These are phyloP conservation scores for Ogataea populi-albae DNA, from an alignment of 805 yeast genomes.

Conservation along the genomic window DNA sequence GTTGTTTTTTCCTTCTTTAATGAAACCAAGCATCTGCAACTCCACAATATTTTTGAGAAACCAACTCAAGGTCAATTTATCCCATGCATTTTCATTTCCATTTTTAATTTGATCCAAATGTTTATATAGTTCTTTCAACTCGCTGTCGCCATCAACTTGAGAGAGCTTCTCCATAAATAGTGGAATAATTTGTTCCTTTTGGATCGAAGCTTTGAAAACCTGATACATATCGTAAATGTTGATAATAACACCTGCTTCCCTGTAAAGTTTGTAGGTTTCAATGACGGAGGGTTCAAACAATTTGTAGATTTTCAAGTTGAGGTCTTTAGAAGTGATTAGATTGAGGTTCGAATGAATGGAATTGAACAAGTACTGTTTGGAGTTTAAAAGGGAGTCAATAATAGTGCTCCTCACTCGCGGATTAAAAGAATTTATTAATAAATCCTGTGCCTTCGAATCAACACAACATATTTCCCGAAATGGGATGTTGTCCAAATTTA, in stretches of 20 bases:
- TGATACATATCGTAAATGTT: slow-evolving; percentile 35
- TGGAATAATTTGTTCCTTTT: slow-evolving; percentile 9
- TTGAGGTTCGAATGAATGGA: slow-evolving; percentile 22
- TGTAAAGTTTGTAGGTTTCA: slow-evolving; percentile 61
- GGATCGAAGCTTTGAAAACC: slow-evolving; percentile 35
- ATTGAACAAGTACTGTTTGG: slow-evolving; percentile 31
- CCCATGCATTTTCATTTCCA: slow-evolving; percentile 51
- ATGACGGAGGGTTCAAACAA: slow-evolving; percentile 48
- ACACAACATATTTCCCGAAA: slow-evolving; percentile 45
- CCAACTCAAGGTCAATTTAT: slow-evolving; percentile 61
- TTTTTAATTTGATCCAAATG: slow-evolving; percentile 29
- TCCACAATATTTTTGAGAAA: slow-evolving; percentile 75
- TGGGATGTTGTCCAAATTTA: slow-evolving; percentile 26
- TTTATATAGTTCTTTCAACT: not conserved
- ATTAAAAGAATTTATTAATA: slow-evolving; percentile 37
- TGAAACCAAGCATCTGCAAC: slow-evolving; percentile 63
- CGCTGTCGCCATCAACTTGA: slow-evolving; percentile 1
- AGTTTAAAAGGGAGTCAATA: slow-evolving; percentile 41
- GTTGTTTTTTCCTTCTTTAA: slow-evolving; percentile 58
- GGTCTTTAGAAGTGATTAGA: slow-evolving; percentile 5
- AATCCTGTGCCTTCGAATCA: slow-evolving; percentile 19
- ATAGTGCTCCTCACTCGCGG: slow-evolving; percentile 43
- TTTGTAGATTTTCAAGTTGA: slow-evolving; percentile 30
- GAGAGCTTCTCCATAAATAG: slow-evolving; percentile 15
- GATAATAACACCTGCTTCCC: slow-evolving; percentile 69